Base-by-base conservation (phyloP, 129 eudicot genomes). In the Oenanthe sinensis region DNA sequence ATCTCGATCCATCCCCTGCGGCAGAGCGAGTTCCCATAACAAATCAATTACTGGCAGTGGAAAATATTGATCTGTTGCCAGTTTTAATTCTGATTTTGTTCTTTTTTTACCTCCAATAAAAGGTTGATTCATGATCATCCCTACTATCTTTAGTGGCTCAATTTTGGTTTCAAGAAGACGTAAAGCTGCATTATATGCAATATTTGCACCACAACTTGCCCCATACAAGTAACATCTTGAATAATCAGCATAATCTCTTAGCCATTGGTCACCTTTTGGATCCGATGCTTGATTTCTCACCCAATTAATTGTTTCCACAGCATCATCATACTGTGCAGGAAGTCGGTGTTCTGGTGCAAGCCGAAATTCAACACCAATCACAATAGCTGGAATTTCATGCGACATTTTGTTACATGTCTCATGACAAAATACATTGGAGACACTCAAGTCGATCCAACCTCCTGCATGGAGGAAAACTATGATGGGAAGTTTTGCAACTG, bases 1-100 rank as follows among this genome's bases (percentile, higher is more conserved):
- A 67, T 95, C 98, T n/a, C 92, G 83, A 79, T 95, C 96, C 0
- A 87, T 79, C 24, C 94, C 94, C 4, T 45, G 54, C 0, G 98
- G 98, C 79, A 95, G 81, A 0, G 97, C 92, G 63, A 94, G 89
- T 75, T 91, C 92, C 98, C 98, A 91, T 28, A 88, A 48, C 1
- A 91, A 60, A 77, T 94, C 97, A 12, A 86, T 88, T 9, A 79
- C 91, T 24, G 98, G 97, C 82, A 95, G 81, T 10, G 98, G 97
- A 43, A 89, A 86, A 69, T 80, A 78, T 26, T 79, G 78, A 71
- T 91, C 98, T 0, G 96, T 85, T 4, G 94, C 93, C 0, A 83
- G 50, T 67, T 84, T 87, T 0, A 91, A 52, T 85, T 95, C 98
- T 0, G 96, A 91, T 55, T 83, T 82, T 3, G 97, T 90, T 28